These are phyloP conservation scores for Talaromyces sp. DNA, from an alignment of 2,329 filamentous ascomycete species.

Conservation along the genomic window DNA sequence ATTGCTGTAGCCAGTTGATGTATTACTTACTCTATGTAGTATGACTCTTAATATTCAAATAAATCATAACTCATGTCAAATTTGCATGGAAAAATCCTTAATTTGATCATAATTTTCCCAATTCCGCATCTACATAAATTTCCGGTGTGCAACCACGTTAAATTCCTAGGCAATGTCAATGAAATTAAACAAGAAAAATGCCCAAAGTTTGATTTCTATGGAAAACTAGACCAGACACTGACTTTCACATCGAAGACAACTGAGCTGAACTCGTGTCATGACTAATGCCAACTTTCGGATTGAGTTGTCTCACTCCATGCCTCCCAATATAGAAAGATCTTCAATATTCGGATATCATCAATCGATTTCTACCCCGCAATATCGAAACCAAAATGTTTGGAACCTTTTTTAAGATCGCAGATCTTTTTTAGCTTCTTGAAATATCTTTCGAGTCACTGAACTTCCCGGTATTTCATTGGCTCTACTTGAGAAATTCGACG, in stretches of 20 bases:
- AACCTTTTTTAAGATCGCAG: not conserved
- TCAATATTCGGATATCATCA: not conserved
- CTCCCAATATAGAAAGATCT: not conserved
- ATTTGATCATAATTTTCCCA: not conserved
- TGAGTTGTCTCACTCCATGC: not conserved
- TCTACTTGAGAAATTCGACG: not conserved
- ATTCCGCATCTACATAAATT: not conserved
- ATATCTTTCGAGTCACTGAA: not conserved
- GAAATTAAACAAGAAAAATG: not conserved
- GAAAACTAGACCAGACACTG: not conserved
- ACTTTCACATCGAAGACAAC: not conserved
- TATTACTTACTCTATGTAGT: not conserved
- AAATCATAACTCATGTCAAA: not conserved
- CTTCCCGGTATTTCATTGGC: not conserved
- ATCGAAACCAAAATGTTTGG: not conserved
- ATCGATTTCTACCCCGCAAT: conserved; percentile 2
- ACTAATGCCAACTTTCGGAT: not conserved
- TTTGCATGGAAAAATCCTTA: not conserved
- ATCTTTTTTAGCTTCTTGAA: not conserved
- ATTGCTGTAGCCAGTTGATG: not conserved
- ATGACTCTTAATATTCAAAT: not conserved
- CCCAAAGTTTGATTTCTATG: not conserved
- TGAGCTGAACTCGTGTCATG: not conserved
- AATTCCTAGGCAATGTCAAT: not conserved
- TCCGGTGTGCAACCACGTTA: not conserved